phyloP scores from a whole-genome alignment of 768 basidiomycete species.

The Kwoniella sp. region DNA sequence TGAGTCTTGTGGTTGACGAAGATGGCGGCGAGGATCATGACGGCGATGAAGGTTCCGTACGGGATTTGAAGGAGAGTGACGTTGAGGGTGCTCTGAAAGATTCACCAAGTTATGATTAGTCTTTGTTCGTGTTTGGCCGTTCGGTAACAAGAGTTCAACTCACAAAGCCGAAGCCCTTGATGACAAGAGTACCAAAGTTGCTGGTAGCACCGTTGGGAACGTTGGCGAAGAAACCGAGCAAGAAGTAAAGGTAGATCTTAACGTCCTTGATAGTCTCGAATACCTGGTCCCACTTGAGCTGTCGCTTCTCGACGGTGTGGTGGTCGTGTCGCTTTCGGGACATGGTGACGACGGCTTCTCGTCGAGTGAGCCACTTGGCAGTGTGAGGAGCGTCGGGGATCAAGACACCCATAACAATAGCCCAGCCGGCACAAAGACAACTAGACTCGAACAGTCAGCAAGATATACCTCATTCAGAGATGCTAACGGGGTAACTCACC shows the following conservation, averaged over 20 bases:
- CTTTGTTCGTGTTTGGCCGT: neutral
- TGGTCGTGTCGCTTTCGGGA: conserved; percentile 52
- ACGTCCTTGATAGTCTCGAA: conserved; percentile 41
- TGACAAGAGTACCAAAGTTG: conserved; percentile 43
- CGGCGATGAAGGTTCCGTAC: conserved; percentile 40
- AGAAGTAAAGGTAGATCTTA: conserved; percentile 53
- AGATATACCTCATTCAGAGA: too few species aligned
- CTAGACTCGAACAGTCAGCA: neutral
- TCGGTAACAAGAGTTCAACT: neutral
- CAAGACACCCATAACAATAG: conserved; percentile 41
- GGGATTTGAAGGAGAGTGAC: conserved; percentile 45
- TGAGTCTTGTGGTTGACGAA: conserved; percentile 38
- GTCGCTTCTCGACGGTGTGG: conserved; percentile 50
- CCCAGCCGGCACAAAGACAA: conserved; percentile 48
- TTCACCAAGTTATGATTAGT: neutral
- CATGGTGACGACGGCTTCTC: conserved; percentile 51
- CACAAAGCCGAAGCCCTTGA: conserved; percentile 37
- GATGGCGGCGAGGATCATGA: conserved; percentile 40
- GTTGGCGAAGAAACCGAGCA: conserved; percentile 51
- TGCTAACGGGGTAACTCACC: conserved; percentile 11
- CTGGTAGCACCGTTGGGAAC: conserved; percentile 48
- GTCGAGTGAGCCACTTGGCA: conserved; percentile 42
- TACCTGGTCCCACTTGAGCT: conserved; percentile 47
- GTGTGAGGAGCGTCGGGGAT: conserved; percentile 52
- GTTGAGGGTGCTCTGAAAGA: conserved; percentile 21